phyloP scores from a whole-genome alignment of 345 rosid species.

The Eucalyptus tenuipes region DNA sequence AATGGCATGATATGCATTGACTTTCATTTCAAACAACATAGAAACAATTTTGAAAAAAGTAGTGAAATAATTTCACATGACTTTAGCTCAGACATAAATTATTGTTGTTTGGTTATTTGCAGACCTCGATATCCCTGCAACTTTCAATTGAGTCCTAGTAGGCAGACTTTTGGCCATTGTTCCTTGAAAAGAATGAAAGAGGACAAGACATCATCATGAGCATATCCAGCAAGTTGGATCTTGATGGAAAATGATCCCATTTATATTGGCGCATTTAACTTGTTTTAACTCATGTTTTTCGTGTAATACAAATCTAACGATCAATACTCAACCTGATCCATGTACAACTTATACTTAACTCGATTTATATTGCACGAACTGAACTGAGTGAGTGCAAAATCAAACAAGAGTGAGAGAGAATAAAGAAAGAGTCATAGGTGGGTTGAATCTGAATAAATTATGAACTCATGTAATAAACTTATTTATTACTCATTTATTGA shows the following conservation, averaged over 20 bases:
- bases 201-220: background rate
- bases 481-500: no score
- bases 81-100: background rate
- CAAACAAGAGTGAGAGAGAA: rapidly evolving
- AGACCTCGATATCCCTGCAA: background rate
- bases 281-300: rapidly evolving
- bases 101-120: background rate
- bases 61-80: background rate
- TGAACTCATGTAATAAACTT: no score
- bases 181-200: background rate
- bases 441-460: no score
- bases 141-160: background rate
- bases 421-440: rapidly evolving
- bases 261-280: rapidly evolving
- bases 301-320: rapidly evolving
- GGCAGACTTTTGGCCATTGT: no score
- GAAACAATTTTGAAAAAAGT: background rate
- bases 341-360: no score
- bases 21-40: background rate
- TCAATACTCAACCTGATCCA: no score
- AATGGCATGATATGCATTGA: background rate
- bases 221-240: background rate
- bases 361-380: no score
- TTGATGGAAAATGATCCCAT: no score
- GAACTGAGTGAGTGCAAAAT: no score